Evolutionary conservation across 2,329 filamentous ascomycete species (phyloP), one percentile per base, ranked within the genome.

Genomic region (Cercospora sesami): DNA sequence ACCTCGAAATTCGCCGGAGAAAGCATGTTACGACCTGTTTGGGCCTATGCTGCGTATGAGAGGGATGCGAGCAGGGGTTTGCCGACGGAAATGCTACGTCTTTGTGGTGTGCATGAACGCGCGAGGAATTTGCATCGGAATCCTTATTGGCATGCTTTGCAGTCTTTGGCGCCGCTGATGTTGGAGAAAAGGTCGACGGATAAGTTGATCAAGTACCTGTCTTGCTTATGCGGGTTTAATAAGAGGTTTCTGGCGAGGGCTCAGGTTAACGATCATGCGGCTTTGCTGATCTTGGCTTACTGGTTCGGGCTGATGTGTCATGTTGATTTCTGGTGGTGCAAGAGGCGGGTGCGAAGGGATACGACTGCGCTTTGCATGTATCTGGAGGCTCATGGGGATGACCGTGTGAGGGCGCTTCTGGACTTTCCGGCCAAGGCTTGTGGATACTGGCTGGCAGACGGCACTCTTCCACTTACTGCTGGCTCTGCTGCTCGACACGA

Each of bases 191-290:
- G 62, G 16, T 53, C 58, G 1, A 65, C 60, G 8, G 55, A 63
- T n/a, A 67, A 61, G n/a, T 48, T 69, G 57, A 63, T 65, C 39
- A 69, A 68, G 48, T 69, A 69, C 42, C 53, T 69, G 28, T 63
- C 64, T 30, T 68, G 67, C 23, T 59, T 63, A n/a, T 53, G 60
- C 6, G 39, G 68, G n/a, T 60, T 69, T 3, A 57, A 68, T 39
- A 63, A 63, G 16, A 65, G 39, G 14, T 66, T 68, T 30, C 33
- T 68, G 10, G 59, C 48, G 30, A 51, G 61, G 9, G 67, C 61
- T 30, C 63, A 68, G 55, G 60, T 53, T 16, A 68, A 68, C 16
- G 63, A 68, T 28, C 67, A 66, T 45, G 23, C 55, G 9, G 67
- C 67, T 1, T 26, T 68, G 53, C 59, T 68, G 14, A 68, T 66